Percentiles rank a stretch among this genome's conserved stretches.
phyloP scores from a whole-genome alignment of 148 eudicot species.

The Fallopia convolvulus region DNA sequence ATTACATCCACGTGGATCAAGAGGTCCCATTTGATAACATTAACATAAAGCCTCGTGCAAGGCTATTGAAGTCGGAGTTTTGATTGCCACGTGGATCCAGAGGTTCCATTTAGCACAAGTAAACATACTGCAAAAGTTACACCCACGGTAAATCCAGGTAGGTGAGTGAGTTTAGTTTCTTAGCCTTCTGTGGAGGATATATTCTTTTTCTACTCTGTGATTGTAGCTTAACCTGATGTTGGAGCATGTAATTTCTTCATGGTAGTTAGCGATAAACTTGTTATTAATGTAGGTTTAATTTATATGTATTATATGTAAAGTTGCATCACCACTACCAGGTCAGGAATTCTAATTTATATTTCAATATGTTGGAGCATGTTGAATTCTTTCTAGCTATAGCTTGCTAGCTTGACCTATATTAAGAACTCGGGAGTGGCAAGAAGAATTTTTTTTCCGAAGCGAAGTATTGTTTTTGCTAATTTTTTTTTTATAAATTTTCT shows the following conservation, averaged over 20 bases:
- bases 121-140: not conserved
- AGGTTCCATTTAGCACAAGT: not conserved
- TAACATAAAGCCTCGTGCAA: conserved; percentile 55
- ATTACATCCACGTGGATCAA: conserved; percentile 76
- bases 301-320: conserved; percentile 2
- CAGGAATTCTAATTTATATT: not conserved
- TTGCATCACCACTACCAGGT: not conserved
- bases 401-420: no score
- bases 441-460: no score
- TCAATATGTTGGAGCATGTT: not conserved
- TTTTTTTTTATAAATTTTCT: no score
- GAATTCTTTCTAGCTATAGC: not conserved
- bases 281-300: conserved; percentile 1
- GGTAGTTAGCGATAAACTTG: conserved; percentile 2
- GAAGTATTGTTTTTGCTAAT: no score
- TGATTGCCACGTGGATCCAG: conserved; percentile 19
- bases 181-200: not conserved
- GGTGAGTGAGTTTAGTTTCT: not conserved
- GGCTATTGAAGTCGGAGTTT: conserved; percentile 70
- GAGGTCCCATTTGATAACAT: conserved; percentile 45
- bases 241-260: not conserved
- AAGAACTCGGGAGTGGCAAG: no score
- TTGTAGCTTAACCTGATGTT: conserved; percentile 9
- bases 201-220: not conserved
- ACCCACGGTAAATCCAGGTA: conserved; percentile 5